A percentile compares a stretch with the other conserved stretches of the same genome.
These are phyloP conservation scores for Trichoderma sp. DNA, from an alignment of 2,329 filamentous ascomycete genomes.

Conservation along the genomic window DNA sequence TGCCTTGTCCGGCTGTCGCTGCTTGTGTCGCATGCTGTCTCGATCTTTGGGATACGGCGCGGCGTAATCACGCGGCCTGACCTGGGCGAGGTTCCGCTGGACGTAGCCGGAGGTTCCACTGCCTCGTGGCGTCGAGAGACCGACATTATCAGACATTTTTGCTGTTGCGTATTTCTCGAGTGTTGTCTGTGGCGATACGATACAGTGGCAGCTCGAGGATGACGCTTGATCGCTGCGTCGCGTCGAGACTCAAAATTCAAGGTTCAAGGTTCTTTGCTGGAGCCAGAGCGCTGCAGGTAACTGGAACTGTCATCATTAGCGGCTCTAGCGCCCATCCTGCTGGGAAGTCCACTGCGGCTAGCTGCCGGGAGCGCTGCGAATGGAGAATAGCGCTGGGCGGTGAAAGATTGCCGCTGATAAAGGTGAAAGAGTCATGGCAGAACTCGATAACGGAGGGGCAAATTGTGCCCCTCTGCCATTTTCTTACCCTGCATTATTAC, in stretches of 20 bases:
- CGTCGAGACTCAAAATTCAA: not conserved
- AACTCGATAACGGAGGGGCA: slow-evolving; percentile 28
- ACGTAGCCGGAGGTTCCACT: slow-evolving; percentile 97
- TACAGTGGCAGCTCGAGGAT: not conserved
- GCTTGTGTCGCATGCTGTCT: slow-evolving; percentile 67
- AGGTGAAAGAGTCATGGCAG: slow-evolving; percentile 23
- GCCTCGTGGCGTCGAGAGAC: slow-evolving; percentile 87
- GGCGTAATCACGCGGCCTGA: slow-evolving; percentile 76
- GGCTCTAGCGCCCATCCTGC: not conserved
- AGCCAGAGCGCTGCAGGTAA: not conserved
- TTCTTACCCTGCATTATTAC: slow-evolving; percentile 6
- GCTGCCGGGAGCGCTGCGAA: not conserved
- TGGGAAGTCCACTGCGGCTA: not conserved
- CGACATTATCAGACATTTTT: slow-evolving; percentile 92
- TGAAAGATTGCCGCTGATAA: slow-evolving; percentile 15
- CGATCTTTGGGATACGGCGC: slow-evolving; percentile 74
- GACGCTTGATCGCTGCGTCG: not conserved
- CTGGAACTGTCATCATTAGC: slow-evolving; percentile 3
- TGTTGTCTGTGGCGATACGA: not conserved
- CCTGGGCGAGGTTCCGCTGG: slow-evolving; percentile 88
- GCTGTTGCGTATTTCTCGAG: not conserved
- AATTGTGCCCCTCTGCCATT: not conserved
- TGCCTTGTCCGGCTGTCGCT: slow-evolving; percentile 82
- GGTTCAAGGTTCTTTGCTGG: not conserved
- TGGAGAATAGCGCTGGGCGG: not conserved